Evolutionary conservation across 345 rosid genomes (phyloP), one percentile per base, ranked within the genome.

Genomic region (Rhodomyrtus tomentosa): DNA sequence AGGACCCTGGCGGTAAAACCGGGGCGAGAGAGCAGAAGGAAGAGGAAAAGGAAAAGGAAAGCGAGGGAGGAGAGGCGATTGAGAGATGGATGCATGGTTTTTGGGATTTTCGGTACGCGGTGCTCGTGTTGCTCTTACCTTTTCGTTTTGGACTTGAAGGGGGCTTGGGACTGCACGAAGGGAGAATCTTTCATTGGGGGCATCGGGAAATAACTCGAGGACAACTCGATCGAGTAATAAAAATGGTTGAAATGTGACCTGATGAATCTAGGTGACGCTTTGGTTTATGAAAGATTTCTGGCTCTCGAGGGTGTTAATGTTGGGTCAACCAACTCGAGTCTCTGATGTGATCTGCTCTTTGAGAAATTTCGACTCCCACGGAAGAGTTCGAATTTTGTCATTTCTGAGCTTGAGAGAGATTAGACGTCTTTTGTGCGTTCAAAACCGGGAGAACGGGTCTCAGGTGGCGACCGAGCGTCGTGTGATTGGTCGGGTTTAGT

Each of bases 1-100:
- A 83, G 5, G 72, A 84, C 62, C 87, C 93, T 90, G 80, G 95
- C 94, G 56, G 92, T 88, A 56, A 87, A 88, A 49, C 87, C 81
- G 59, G 84, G 85, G 80, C 82, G 84, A 85, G 86, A 89, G 68
- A 88, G 83, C 48, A 80, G 84, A 42, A 88, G 74, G 86, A 86
- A 5, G 45, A 58, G 36, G 88, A 83, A 10, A 42, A 88, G 74
- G 86, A 86, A 5, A 53, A 58, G 36, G 88, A 83, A 10, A 84
- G 86, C 62, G 86, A 85, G 85, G 87, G 51, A 16, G 82, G 52
- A 74, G 81, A 45, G 20, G 50, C 27, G 73, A 72, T 45, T 18
- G 49, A 81, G 29, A 22, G 83, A n/a, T 68, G 50, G n/a, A 73
- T 73, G n/a, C 84, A 80, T 84, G 55, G 32, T 49, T n/a, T 62